Conservation (phyloP, 2,329 filamentous ascomycete genomes). For the Volutella citrinella region DNA sequence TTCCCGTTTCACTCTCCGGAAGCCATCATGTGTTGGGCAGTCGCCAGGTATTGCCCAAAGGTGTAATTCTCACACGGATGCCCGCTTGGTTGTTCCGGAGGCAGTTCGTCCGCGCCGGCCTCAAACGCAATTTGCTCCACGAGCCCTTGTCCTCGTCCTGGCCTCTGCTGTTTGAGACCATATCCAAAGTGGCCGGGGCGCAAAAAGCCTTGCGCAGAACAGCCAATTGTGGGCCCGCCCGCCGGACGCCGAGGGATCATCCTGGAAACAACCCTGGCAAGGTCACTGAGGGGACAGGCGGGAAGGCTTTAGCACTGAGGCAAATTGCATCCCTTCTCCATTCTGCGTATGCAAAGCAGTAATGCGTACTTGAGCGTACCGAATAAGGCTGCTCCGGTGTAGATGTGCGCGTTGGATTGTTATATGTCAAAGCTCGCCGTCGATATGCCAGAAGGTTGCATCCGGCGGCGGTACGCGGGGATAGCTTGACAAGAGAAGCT, state of each 20-base stretch:
- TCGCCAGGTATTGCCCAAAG: too few relatives aligned
- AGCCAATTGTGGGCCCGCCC: constrained; percentile 8
- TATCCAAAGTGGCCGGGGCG: constrained; percentile 6
- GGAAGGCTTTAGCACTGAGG: constrained; percentile 16
- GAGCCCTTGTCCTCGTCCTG: constrained; percentile 14
- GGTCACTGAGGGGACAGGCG: constrained; percentile 8
- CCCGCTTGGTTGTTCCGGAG: too few relatives aligned
- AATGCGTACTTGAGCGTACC: too few relatives aligned
- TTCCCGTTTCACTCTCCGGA: too few relatives aligned
- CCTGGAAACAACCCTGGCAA: constrained; percentile 10
- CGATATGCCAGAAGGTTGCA: constrained; percentile 25
- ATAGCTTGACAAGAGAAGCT: constrained; percentile 20
- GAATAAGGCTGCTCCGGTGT: constrained; percentile 18
- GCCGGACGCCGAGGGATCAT: constrained; percentile 9
- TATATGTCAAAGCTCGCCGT: constrained; percentile 27
- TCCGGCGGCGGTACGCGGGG: constrained; percentile 18
- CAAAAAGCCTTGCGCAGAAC: constrained; percentile 7
- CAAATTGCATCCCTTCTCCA: constrained; percentile 16
- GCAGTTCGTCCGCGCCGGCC: constrained; percentile 15
- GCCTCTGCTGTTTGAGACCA: constrained; percentile 5
- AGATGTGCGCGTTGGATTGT: constrained; percentile 22
- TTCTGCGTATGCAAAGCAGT: too few relatives aligned
- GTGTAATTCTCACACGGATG: too few relatives aligned
- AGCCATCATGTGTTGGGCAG: too few relatives aligned
- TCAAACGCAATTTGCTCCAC: constrained; percentile 10